Percentiles rank a stretch among this genome's conserved stretches.
phyloP scores from a whole-genome alignment of 148 eudicot genomes.

The Simmondsia chinensis region DNA sequence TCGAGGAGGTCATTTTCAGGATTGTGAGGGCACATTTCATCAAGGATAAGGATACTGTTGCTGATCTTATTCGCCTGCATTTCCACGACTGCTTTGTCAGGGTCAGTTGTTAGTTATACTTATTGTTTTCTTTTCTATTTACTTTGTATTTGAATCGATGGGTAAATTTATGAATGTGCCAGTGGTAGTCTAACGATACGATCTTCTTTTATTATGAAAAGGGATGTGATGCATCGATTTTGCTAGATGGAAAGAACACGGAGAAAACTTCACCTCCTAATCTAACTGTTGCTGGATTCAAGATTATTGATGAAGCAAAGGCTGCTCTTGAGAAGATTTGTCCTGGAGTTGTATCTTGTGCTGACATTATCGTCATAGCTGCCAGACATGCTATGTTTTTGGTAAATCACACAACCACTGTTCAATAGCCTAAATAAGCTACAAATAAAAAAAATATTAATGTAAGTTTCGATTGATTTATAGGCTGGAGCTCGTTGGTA shows the following conservation, averaged over 20 bases:
- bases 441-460: too few relatives aligned
- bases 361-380: slow-evolving; percentile 24
- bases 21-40: neutral
- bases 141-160: too few relatives aligned
- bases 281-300: slow-evolving; percentile 17
- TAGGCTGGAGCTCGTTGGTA: slow-evolving; percentile 28
- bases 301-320: slow-evolving; percentile 20
- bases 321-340: slow-evolving; percentile 9
- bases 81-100: slow-evolving; percentile 3
- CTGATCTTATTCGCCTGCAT: neutral
- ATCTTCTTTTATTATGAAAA: too few relatives aligned
- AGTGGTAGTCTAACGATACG: too few relatives aligned
- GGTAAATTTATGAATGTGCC: slow-evolving; percentile 4
- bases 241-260: slow-evolving; percentile 21
- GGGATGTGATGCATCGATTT: slow-evolving; percentile 42
- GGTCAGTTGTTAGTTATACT: neutral
- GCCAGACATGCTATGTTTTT: slow-evolving; percentile 18
- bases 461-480: too few relatives aligned
- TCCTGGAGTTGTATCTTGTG: slow-evolving; percentile 29
- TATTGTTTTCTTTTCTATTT: too few relatives aligned
- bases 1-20: neutral
- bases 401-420: too few relatives aligned
- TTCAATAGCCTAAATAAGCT: too few relatives aligned
- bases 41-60: neutral
- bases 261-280: slow-evolving; percentile 26